Percentiles rank a stretch among this genome's conserved stretches.
phyloP scores from a whole-genome alignment of 495 filamentous ascomycete species.

The Durotheca rogersii region DNA sequence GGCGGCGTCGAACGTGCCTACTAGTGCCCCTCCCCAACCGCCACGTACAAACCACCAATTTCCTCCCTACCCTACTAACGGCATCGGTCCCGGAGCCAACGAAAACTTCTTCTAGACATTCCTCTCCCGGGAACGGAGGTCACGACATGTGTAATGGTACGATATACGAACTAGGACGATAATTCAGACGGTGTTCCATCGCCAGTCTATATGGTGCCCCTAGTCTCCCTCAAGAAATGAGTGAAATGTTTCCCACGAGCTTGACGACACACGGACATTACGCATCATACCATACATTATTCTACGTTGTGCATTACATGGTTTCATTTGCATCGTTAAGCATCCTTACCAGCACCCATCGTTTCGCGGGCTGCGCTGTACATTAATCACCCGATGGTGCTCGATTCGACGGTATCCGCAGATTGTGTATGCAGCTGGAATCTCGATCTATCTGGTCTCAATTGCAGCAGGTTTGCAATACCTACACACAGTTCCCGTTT shows the following conservation, averaged over 20 bases:
- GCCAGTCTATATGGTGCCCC: constrained; percentile 16
- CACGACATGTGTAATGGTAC: constrained; percentile 37
- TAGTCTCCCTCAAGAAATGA: constrained; percentile 29
- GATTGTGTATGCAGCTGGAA: constrained; percentile 4
- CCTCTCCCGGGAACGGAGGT: constrained; percentile 4
- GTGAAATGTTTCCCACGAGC: constrained; percentile 35
- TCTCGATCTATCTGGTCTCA: constrained; percentile 13
- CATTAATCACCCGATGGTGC: constrained; percentile 32
- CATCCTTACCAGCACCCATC: constrained; percentile 16
- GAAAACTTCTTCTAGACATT: constrained; percentile 35
- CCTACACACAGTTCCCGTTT: constrained; percentile 14
- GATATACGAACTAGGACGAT: constrained; percentile 33
- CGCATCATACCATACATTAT: constrained; percentile 7
- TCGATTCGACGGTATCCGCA: constrained; percentile 6
- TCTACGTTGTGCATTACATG: constrained; percentile 14
- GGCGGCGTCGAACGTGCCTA: constrained; percentile 18
- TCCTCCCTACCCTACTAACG: constrained; percentile 26
- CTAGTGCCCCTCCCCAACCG: constrained; percentile 26
- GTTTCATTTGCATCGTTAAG: constrained; percentile 19
- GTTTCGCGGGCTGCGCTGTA: constrained; percentile 30
- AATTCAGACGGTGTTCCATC: constrained; percentile 21
- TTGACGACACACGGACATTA: constrained; percentile 34
- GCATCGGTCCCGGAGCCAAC: constrained; percentile 19
- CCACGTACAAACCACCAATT: constrained; percentile 27
- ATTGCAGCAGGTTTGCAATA: constrained; percentile 9